phyloP scores from a whole-genome alignment of 805 yeast species.

The Wickerhamiella parazyma region DNA sequence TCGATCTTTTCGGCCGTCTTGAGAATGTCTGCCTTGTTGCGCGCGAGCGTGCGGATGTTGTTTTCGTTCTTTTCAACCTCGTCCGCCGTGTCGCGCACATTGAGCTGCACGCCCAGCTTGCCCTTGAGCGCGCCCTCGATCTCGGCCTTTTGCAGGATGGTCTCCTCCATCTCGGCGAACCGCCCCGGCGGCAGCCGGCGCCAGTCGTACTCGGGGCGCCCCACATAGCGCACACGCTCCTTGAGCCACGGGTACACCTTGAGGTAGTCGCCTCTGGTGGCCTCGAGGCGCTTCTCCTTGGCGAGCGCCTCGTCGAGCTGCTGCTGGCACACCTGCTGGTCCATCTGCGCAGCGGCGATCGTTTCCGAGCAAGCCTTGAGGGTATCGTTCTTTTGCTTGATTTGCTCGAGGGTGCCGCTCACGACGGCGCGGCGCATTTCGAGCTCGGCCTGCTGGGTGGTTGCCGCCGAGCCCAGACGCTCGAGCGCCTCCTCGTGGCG shows the following conservation, averaged over 20 bases:
- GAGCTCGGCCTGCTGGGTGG: slow-evolving; percentile 30
- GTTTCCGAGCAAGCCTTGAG: not conserved
- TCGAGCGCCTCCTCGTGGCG: slow-evolving; percentile 8
- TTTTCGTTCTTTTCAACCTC: slow-evolving; percentile 62
- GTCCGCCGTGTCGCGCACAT: slow-evolving; percentile 39
- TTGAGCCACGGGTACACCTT: not conserved
- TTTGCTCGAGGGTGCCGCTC: not conserved
- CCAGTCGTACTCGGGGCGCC: slow-evolving; percentile 3
- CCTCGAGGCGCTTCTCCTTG: not conserved
- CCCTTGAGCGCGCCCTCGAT: slow-evolving; percentile 10
- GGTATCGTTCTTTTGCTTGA: not conserved
- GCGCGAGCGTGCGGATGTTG: slow-evolving; percentile 77
- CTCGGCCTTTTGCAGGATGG: not conserved
- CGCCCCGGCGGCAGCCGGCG: not conserved
- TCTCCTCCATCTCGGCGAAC: not conserved
- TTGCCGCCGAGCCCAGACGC: slow-evolving; percentile 16
- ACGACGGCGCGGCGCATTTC: slow-evolving; percentile 31
- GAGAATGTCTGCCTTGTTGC: slow-evolving; percentile 78
- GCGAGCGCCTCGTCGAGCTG: not conserved
- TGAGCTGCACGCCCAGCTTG: not conserved
- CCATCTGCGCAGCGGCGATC: not conserved
- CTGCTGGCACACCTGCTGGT: not conserved
- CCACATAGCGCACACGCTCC: not conserved
- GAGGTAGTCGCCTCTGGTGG: not conserved
- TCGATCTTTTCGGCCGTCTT: slow-evolving; percentile 75